A percentile compares a stretch with the other conserved stretches of the same genome.
phyloP scores from a whole-genome alignment of 495 filamentous ascomycete species.

The Poronia punctata region DNA sequence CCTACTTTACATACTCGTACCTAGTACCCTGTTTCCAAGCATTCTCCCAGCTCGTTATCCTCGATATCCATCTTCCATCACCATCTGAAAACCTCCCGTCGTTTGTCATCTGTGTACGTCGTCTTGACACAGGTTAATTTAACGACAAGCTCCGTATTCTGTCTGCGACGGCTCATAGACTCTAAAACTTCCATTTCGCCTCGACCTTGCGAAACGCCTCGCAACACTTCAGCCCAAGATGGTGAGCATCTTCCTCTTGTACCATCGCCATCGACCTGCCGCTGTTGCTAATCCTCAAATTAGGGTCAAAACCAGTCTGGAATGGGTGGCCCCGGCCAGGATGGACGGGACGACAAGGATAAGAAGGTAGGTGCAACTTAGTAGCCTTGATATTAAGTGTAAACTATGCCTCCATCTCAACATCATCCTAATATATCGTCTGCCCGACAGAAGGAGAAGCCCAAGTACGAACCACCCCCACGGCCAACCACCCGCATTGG shows the following conservation, averaged over 20 bases:
- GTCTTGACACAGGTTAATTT: no score
- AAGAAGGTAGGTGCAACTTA: slow-evolving; percentile 65
- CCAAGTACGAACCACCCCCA: slow-evolving; percentile 97
- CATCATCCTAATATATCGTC: not conserved
- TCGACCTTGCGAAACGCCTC: slow-evolving; percentile 3
- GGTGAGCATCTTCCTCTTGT: slow-evolving; percentile 12
- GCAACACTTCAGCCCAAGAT: slow-evolving; percentile 13
- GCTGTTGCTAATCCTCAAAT: slow-evolving; percentile 10
- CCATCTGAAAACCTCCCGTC: no score
- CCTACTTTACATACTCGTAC: no score
- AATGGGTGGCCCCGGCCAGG: slow-evolving; percentile 66
- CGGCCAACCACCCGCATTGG: slow-evolving; percentile 94
- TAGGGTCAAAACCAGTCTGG: slow-evolving; percentile 87
- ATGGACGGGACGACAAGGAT: slow-evolving; percentile 82
- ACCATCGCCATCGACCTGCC: not conserved
- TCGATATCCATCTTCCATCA: no score
- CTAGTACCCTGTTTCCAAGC: no score
- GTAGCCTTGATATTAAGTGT: not conserved
- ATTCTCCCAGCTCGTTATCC: no score
- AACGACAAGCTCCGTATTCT: no score
- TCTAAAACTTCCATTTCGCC: not conserved
- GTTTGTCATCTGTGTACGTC: no score
- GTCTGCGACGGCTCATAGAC: no score
- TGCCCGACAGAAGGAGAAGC: slow-evolving; percentile 85
- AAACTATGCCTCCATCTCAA: not conserved